phyloP scores from a whole-genome alignment of 352 stramenopile genomes.

The Pythium utonaiense region DNA sequence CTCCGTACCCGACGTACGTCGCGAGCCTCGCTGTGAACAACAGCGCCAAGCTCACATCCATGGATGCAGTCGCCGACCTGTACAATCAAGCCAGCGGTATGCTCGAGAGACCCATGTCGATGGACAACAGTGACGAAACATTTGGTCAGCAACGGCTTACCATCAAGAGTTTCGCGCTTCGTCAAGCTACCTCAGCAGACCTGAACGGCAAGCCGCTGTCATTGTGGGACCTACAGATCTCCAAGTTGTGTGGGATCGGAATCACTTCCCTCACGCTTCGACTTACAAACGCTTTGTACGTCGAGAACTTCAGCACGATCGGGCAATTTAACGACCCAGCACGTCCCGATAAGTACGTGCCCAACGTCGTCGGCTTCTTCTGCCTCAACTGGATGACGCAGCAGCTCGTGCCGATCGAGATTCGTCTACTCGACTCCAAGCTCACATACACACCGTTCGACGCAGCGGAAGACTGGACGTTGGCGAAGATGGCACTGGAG shows the following conservation, averaged over 20 bases:
- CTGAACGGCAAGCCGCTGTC: no score
- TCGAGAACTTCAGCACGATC: conserved; percentile 5
- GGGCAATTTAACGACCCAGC: conserved; percentile 14
- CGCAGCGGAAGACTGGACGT: conserved; percentile 11
- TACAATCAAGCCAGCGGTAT: conserved; percentile 20
- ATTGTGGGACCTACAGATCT: conserved; percentile 10
- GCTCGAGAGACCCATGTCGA: conserved; percentile 10
- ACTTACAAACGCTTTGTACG: conserved; percentile 7
- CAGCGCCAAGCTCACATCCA: conserved; percentile 1
- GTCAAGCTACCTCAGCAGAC: not conserved
- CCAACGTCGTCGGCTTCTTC: conserved; percentile 18
- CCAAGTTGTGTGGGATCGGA: conserved; percentile 8
- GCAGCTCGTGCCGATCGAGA: conserved; percentile 13
- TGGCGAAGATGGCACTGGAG: conserved; percentile 22
- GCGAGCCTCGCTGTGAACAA: conserved; percentile 19
- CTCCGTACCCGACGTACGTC: conserved; percentile 20
- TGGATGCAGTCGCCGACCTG: not conserved
- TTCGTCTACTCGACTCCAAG: conserved; percentile 8
- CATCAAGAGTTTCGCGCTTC: not conserved
- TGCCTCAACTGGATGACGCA: conserved; percentile 15
- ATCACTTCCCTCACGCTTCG: conserved; percentile 1
- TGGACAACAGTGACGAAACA: conserved; percentile 7
- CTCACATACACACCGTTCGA: conserved; percentile 16
- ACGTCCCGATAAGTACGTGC: conserved; percentile 14
- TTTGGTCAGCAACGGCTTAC: conserved; percentile 15